Evolutionary conservation across 2,329 filamentous ascomycete species (phyloP).

Genomic region (Colletotrichum sp.): DNA sequence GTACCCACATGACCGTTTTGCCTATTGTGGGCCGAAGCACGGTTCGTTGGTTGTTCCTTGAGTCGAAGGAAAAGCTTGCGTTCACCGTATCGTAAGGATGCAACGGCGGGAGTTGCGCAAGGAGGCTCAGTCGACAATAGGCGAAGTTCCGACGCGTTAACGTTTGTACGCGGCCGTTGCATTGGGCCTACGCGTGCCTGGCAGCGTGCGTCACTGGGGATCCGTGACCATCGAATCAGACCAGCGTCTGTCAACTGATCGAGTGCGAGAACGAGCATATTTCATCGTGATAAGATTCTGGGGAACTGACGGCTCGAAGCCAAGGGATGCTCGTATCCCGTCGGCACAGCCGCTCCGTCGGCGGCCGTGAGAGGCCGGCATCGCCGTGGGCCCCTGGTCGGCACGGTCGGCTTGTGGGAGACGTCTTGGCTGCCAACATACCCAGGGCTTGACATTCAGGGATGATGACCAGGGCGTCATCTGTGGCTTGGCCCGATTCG

Average conservation of each 20-base stretch:
- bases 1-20: neutral
- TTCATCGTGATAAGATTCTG: neutral
- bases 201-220: neutral
- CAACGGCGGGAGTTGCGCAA: neutral
- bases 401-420: conserved; percentile 17
- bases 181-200: neutral
- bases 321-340: conserved; percentile 13
- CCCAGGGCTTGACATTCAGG: neutral
- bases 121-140: neutral
- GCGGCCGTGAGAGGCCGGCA: neutral
- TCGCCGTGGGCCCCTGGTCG: neutral
- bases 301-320: neutral
- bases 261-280: neutral
- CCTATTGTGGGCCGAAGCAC: conserved; percentile 1
- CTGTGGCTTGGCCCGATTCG: neutral
- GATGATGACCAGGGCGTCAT: neutral
- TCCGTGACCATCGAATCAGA: neutral
- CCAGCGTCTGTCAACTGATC: neutral
- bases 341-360: conserved; percentile 8
- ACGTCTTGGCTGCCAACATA: neutral
- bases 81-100: neutral
- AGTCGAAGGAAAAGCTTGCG: conserved; percentile 5
- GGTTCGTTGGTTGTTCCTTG: conserved; percentile 13
- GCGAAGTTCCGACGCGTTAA: neutral
- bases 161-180: neutral